Percentiles rank a stretch among this genome's conserved stretches.
phyloP scores from a whole-genome alignment of 345 rosid genomes.

The Acer saccharum region DNA sequence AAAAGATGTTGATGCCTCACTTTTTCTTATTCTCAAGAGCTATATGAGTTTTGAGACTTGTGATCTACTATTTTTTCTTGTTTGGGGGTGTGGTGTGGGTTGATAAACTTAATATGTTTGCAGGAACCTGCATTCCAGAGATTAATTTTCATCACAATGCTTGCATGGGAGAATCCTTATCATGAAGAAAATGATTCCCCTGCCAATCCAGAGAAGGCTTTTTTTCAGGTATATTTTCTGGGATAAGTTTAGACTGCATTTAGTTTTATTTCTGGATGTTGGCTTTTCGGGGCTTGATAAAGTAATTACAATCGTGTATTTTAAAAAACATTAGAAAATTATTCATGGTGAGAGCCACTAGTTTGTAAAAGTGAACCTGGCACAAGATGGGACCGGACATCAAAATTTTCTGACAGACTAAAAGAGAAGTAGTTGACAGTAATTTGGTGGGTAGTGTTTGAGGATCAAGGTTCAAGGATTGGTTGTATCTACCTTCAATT shows the following conservation, averaged over 20 bases:
- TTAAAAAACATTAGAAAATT: not conserved
- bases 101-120: conserved; percentile 15
- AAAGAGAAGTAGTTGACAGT: not conserved
- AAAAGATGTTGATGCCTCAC: not conserved
- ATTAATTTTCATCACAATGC: conserved; percentile 89
- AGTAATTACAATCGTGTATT: not conserved
- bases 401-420: not conserved
- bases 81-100: not conserved
- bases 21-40: not conserved
- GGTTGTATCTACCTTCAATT: not conserved
- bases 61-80: not conserved
- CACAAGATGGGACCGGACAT: not conserved
- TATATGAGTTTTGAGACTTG: conserved; percentile 1
- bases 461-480: not conserved
- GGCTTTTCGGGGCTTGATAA: not conserved
- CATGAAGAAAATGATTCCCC: conserved; percentile 37
- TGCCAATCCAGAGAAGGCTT: conserved; percentile 41
- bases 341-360: not conserved
- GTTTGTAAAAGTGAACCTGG: not conserved
- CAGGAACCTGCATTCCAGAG: conserved; percentile 96
- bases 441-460: conserved; percentile 1
- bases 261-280: not conserved
- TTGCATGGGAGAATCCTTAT: conserved; percentile 91
- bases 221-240: conserved; percentile 57
- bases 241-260: conserved; percentile 9